Percentiles rank a stretch among this genome's conserved stretches.
phyloP scores from a whole-genome alignment of 805 yeast genomes.

The Metschnikowia cubensis region DNA sequence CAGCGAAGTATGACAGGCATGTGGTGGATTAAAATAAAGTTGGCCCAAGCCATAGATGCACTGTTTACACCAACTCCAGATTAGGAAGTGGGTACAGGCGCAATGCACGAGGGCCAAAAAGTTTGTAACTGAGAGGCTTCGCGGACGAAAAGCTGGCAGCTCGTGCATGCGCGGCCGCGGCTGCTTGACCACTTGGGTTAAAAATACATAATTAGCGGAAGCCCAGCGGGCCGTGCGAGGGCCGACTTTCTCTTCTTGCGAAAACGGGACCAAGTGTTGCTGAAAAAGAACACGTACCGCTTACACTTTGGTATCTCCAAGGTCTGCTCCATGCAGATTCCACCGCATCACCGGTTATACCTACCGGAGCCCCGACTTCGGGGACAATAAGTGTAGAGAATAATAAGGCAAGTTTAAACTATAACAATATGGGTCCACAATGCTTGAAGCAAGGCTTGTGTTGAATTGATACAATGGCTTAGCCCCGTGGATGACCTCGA shows the following conservation, averaged over 20 bases:
- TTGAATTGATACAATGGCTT: no score
- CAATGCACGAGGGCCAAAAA: constrained; percentile 2
- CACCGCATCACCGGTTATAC: neutral
- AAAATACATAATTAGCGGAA: neutral
- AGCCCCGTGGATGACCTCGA: no score
- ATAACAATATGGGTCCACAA: neutral
- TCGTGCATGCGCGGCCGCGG: constrained; percentile 2
- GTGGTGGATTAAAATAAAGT: neutral
- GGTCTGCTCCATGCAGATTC: neutral
- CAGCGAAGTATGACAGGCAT: neutral
- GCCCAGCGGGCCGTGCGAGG: neutral
- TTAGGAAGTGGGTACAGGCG: constrained; percentile 2
- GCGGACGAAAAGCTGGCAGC: neutral
- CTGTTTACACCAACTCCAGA: constrained; percentile 2
- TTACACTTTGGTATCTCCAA: neutral
- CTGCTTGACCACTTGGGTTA: neutral
- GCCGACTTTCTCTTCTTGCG: neutral
- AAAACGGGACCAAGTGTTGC: neutral
- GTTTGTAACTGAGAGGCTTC: neutral
- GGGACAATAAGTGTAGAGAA: neutral
- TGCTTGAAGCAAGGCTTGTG: neutral
- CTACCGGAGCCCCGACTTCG: neutral
- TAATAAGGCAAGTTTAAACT: neutral
- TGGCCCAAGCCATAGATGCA: constrained; percentile 1
- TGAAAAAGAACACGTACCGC: neutral